A percentile compares a stretch with the other conserved stretches of the same genome.
Conservation (phyloP, 1,139 yeast genomes). For the Debaryomyces udenii region DNA sequence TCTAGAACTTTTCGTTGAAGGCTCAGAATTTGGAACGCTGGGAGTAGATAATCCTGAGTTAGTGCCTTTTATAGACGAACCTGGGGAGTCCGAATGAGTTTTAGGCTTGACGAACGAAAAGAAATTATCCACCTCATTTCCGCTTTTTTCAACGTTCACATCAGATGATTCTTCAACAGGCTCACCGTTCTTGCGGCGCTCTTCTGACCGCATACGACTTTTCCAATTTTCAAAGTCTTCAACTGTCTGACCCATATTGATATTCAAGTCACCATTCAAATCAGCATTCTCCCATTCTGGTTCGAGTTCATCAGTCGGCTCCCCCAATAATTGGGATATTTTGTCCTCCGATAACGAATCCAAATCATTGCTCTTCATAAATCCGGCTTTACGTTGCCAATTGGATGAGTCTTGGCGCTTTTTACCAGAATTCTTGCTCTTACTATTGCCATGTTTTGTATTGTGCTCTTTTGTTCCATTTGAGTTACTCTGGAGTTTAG, state of each 20-base stretch:
- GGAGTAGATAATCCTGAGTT: conserved; percentile 15
- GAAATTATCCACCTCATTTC: conserved; percentile 55
- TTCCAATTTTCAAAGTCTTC: conserved; percentile 78
- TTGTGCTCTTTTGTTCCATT: conserved; percentile 14
- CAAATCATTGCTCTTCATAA: conserved; percentile 26
- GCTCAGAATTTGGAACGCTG: conserved; percentile 15
- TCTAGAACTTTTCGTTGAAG: conserved; percentile 41
- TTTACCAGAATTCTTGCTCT: conserved; percentile 18
- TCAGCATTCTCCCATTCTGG: conserved; percentile 58
- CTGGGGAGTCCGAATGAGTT: conserved; percentile 15
- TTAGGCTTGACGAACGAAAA: conserved; percentile 49
- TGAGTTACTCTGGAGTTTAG: conserved; percentile 14
- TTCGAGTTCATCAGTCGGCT: conserved; percentile 45
- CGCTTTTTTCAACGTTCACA: conserved; percentile 25
- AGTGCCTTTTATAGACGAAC: conserved; percentile 13
- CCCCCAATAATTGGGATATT: conserved; percentile 38
- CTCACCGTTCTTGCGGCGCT: conserved; percentile 55
- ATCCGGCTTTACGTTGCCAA: conserved; percentile 37
- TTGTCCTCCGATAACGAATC: conserved; percentile 34
- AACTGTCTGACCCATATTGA: conserved; percentile 58
- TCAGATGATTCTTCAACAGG: conserved; percentile 26
- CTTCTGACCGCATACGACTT: conserved; percentile 59
- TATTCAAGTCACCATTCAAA: conserved; percentile 34
- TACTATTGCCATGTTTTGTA: conserved; percentile 10
- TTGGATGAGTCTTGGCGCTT: conserved; percentile 23